Evolutionary conservation across 1,284 basidiomycete genomes (phyloP).

Genomic region (Fomitopsis pinicola): DNA sequence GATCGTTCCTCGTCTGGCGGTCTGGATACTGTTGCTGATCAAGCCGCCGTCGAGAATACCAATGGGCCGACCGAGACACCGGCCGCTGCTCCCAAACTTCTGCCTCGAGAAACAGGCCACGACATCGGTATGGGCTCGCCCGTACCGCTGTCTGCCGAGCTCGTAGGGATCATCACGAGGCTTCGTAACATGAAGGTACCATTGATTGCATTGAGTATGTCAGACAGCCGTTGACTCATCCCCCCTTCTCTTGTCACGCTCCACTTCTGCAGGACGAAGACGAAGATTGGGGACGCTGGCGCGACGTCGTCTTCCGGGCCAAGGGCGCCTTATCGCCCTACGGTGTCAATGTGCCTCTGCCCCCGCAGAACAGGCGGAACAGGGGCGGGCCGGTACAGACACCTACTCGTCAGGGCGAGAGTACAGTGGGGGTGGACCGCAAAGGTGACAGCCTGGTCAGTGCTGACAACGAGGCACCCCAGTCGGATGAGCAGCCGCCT

Average conservation of each 20-base stretch:
- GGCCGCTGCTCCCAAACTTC: slow-evolving; percentile 33
- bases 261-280: slow-evolving; percentile 65
- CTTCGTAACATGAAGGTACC: slow-evolving; percentile 80
- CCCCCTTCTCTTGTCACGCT: slow-evolving; percentile 1
- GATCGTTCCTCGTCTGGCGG: not conserved
- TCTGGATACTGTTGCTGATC: not conserved
- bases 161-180: slow-evolving; percentile 80
- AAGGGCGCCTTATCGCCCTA: slow-evolving; percentile 57
- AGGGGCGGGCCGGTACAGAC: slow-evolving; percentile 37
- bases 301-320: slow-evolving; percentile 77
- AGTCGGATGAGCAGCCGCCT: slow-evolving; percentile 6
- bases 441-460: not conserved
- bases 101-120: slow-evolving; percentile 79
- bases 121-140: slow-evolving; percentile 90
- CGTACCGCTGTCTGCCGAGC: slow-evolving; percentile 79
- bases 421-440: not conserved
- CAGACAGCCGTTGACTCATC: slow-evolving; percentile 6
- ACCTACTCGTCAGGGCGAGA: not conserved
- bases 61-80: not conserved
- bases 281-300: slow-evolving; percentile 90
- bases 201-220: slow-evolving; percentile 9
- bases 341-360: slow-evolving; percentile 42
- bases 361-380: slow-evolving; percentile 53
- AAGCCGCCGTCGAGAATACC: not conserved
- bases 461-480: not conserved